phyloP scores from a whole-genome alignment of 768 basidiomycete species.

The Asterophora parasitica region DNA sequence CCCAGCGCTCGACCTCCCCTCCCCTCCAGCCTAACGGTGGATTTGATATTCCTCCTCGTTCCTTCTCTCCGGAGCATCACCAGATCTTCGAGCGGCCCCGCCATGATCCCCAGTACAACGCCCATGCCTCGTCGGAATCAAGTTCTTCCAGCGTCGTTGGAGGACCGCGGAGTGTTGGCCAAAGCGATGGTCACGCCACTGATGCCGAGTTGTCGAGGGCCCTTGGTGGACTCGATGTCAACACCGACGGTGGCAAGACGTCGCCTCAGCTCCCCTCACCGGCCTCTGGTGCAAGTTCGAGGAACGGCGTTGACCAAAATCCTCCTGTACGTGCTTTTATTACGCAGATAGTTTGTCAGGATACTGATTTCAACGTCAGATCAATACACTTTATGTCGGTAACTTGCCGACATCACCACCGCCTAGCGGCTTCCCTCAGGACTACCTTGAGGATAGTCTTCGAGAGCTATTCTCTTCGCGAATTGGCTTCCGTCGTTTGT shows the following conservation, averaged over 20 bases:
- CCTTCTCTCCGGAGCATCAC: constrained; percentile 16
- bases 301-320: constrained; percentile 76
- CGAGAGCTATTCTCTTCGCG: constrained; percentile 75
- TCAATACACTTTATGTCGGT: constrained; percentile 99
- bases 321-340: constrained; percentile 60
- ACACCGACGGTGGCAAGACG: constrained; percentile 47
- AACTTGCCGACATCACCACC: constrained; percentile 84
- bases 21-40: constrained; percentile 8
- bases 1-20: constrained; percentile 35
- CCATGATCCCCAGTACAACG: constrained; percentile 13
- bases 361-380: constrained; percentile 36
- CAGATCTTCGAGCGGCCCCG: constrained; percentile 13
- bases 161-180: constrained; percentile 20
- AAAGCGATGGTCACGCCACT: constrained; percentile 11
- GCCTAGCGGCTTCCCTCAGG: constrained; percentile 66
- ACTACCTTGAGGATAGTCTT: constrained; percentile 83
- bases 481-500: constrained; percentile 86
- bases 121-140: constrained; percentile 23
- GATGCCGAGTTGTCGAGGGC: constrained; percentile 34
- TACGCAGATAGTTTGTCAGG: neutral
- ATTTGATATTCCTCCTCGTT: constrained; percentile 11
- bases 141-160: constrained; percentile 29
- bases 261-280: constrained; percentile 80
- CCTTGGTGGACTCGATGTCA: constrained; percentile 47
- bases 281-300: constrained; percentile 54